A percentile compares a stretch with the other conserved stretches of the same genome.
These are phyloP conservation scores for Mycena epipterygia DNA, from an alignment of 768 basidiomycete species.

Conservation along the genomic window DNA sequence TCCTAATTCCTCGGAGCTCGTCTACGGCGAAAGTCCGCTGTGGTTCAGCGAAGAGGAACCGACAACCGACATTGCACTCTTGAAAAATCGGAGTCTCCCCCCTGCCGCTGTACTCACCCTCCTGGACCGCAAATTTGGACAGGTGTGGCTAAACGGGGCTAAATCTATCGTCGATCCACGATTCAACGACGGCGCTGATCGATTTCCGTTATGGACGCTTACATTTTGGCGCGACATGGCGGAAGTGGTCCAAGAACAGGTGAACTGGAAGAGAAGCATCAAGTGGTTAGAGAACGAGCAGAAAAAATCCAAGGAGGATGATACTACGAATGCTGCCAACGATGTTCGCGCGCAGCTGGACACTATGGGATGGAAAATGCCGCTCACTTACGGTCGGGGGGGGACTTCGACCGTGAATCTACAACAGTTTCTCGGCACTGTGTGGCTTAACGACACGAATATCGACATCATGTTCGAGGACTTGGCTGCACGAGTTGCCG, in stretches of 20 bases:
- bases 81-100: neutral
- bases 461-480: constrained; percentile 35
- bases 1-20: neutral
- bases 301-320: constrained; percentile 6
- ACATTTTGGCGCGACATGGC: constrained; percentile 33
- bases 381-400: neutral
- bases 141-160: constrained; percentile 40
- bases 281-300: constrained; percentile 26
- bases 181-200: constrained; percentile 34
- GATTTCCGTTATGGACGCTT: constrained; percentile 26
- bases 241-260: constrained; percentile 8
- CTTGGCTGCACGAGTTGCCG: constrained; percentile 16
- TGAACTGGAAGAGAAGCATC: constrained; percentile 23
- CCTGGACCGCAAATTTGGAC: constrained; percentile 22
- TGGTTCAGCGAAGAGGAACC: neutral
- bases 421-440: constrained; percentile 10
- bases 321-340: neutral
- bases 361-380: constrained; percentile 1
- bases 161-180: constrained; percentile 34
- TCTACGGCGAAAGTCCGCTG: neutral
- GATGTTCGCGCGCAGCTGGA: neutral
- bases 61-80: neutral
- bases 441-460: constrained; percentile 19
- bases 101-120: neutral
- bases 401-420: constrained; percentile 10